Percentiles rank a stretch among this genome's conserved stretches.
phyloP scores from a whole-genome alignment of 2,329 filamentous ascomycete species.

The Dothideomycetes sp. region DNA sequence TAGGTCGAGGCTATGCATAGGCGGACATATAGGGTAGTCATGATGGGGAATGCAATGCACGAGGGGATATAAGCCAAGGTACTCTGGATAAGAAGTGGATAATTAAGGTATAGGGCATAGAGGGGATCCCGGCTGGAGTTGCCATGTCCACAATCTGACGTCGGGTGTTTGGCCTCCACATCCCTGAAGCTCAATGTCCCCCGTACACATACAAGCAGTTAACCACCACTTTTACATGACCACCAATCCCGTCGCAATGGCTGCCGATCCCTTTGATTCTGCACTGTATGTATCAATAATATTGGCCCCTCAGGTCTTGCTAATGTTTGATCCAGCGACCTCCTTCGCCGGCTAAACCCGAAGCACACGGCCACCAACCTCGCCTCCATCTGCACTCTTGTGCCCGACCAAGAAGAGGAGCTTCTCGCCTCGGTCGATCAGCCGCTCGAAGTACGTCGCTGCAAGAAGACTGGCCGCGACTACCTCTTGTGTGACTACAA shows the following conservation, averaged over 20 bases:
- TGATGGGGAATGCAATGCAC: too few relatives aligned
- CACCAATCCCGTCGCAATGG: constrained; percentile 10
- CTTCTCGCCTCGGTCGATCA: constrained; percentile 96
- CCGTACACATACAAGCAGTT: too few relatives aligned
- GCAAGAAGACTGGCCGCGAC: constrained; percentile 80
- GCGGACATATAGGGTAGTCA: too few relatives aligned
- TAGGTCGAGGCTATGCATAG: too few relatives aligned
- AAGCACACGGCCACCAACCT: constrained; percentile 85
- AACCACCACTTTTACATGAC: background rate
- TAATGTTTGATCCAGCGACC: constrained; percentile 53
- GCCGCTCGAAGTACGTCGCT: constrained; percentile 75
- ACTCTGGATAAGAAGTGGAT: too few relatives aligned
- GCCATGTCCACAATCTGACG: background rate
- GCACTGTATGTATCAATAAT: constrained; percentile 53
- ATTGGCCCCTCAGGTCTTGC: too few relatives aligned
- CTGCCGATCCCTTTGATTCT: constrained; percentile 62
- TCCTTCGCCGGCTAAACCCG: constrained; percentile 93
- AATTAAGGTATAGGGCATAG: background rate
- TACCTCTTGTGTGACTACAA: constrained; percentile 99
- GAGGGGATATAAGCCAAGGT: too few relatives aligned
- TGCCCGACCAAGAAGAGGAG: constrained; percentile 89
- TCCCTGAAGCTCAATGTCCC: too few relatives aligned
- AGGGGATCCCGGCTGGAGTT: background rate
- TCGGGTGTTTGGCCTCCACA: background rate
- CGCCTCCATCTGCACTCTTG: constrained; percentile 74